These are phyloP conservation scores for Ganoderma lucidum DNA, from an alignment of 1,284 basidiomycete species.

Conservation along the genomic window DNA sequence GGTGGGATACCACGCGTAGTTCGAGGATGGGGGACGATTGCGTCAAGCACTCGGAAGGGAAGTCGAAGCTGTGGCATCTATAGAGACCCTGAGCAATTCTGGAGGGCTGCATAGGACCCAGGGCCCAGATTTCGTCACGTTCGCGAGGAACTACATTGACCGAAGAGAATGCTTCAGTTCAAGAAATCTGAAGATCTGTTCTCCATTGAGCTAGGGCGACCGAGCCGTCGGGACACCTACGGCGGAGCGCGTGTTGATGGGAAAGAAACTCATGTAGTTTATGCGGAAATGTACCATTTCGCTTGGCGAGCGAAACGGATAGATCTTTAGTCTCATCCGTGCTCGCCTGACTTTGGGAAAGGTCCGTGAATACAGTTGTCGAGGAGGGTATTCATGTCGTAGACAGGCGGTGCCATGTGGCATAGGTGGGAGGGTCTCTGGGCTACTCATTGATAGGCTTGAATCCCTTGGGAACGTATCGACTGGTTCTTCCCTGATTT, in stretches of 20 bases:
- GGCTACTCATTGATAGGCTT: not conserved
- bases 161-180: slow-evolving; percentile 40
- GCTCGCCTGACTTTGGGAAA: not conserved
- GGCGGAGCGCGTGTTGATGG: slow-evolving; percentile 16
- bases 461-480: not conserved
- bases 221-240: slow-evolving; percentile 75
- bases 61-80: slow-evolving; percentile 12
- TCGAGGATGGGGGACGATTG: slow-evolving; percentile 80
- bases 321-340: slow-evolving; percentile 3
- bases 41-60: slow-evolving; percentile 21
- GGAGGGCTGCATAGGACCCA: slow-evolving; percentile 24
- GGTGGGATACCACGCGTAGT: slow-evolving; percentile 84
- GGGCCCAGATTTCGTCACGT: not conserved
- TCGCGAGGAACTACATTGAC: not conserved
- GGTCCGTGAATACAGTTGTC: slow-evolving; percentile 14
- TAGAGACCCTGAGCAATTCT: slow-evolving; percentile 28
- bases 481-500: not conserved
- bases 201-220: slow-evolving; percentile 67
- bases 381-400: slow-evolving; percentile 20
- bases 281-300: slow-evolving; percentile 53
- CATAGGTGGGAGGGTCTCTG: not conserved
- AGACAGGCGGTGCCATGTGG: slow-evolving; percentile 26
- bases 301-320: slow-evolving; percentile 49
- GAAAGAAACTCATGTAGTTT: slow-evolving; percentile 1
- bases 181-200: slow-evolving; percentile 60